A percentile compares a stretch with the other conserved stretches of the same genome.
Conservation (phyloP, 768 basidiomycete species). For the Calocybe indica region DNA sequence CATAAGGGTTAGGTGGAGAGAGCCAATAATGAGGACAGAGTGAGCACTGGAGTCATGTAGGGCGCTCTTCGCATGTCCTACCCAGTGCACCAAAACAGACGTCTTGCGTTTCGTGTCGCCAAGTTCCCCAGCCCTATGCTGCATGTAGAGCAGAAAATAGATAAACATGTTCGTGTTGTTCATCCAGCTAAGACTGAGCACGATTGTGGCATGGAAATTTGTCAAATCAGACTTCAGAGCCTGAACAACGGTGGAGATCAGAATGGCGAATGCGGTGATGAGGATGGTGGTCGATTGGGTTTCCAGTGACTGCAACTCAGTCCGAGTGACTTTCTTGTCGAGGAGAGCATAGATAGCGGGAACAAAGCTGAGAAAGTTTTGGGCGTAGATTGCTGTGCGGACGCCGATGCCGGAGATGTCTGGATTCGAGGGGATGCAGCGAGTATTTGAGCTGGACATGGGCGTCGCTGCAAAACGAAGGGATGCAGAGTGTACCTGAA, state of each 20-base stretch:
- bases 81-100: neutral
- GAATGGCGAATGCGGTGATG: conserved; percentile 17
- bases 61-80: neutral
- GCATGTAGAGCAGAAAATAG: conserved; percentile 12
- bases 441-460: no score
- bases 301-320: conserved; percentile 11
- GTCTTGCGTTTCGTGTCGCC: neutral
- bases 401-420: conserved; percentile 19
- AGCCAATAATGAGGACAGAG: conserved; percentile 9
- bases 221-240: conserved; percentile 9
- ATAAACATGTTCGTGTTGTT: conserved; percentile 15
- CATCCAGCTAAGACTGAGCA: conserved; percentile 22
- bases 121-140: conserved; percentile 2
- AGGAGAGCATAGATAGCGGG: conserved; percentile 14
- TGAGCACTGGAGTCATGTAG: neutral
- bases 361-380: conserved; percentile 17
- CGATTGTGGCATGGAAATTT: conserved; percentile 14
- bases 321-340: conserved; percentile 12
- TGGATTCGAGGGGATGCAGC: conserved; percentile 9
- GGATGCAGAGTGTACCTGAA: no score
- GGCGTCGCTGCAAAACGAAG: no score
- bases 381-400: conserved; percentile 18
- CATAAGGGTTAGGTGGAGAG: conserved; percentile 14
- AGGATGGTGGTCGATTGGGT: conserved; percentile 13
- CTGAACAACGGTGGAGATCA: conserved; percentile 17